Base-by-base conservation (phyloP, 1,284 basidiomycete genomes). In the Trametes polyzona region DNA sequence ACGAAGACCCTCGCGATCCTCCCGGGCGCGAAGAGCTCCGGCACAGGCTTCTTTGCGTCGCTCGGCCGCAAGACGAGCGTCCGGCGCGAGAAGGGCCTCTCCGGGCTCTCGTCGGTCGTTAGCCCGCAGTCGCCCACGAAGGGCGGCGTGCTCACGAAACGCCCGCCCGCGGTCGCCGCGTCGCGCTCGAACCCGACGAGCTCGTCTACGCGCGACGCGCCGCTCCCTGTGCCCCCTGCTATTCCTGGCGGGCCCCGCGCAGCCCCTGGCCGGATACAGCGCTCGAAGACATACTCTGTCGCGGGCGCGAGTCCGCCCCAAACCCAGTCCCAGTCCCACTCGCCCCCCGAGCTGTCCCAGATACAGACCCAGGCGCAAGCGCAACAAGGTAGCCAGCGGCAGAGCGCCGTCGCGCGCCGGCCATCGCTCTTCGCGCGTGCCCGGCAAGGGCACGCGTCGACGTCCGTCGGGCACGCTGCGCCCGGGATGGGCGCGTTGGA, bases 171-270 rank as follows among this genome's bases (percentile, higher is more conserved):
- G 29, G 47, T 62, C 26, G 55, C 61, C 8, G 12, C 39, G 9
- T 55, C 61, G 19, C 50, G 51, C 26, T 69, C 68, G 66, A 63
- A 67, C 68, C 57, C 71, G 64, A 55, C 70, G 52, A 75, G 69
- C 61, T 71, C 35, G 32, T 35, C 60, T 3, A 17, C 61, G 57
- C 59, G 69, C 63, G 68, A 69, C 0, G 61, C 73, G 1, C 76
- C 80, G 57, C 70, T 83, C 46, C 65, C 72, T 26, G 65, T 69
- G 29, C 55, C 76, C 17, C 87, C 86, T 17, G 75, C 79, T 3
- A 78, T 90, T 1, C 89, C 87, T 0, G 89, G 90, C 27, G 90
- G 90, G 5, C 91, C 90, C 10, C 84, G 90, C 19, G 88, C 89
- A 1, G 81, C 81, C n/a, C 84, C 87, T 5, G 77, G 76, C 49